Evolutionary conservation across 805 yeast genomes (phyloP), one percentile per base, ranked within the genome.

Genomic region (Lipomyces yamanashiensis): DNA sequence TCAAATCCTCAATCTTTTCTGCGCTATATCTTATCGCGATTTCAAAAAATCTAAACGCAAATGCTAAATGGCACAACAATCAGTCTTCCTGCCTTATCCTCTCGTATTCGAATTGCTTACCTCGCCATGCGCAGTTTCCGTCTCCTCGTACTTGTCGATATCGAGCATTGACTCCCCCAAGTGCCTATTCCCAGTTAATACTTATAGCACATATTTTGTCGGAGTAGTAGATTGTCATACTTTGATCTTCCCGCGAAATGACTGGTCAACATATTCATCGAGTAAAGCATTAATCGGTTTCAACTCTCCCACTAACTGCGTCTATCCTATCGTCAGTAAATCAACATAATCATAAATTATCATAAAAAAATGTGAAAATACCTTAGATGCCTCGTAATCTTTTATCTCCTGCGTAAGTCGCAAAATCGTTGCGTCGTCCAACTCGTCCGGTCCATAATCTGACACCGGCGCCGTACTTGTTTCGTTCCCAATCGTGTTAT

Each of bases 121-220:
- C 69, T 59, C 71, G 54, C 70, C 70, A 69, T 2, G 71, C 71
- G 41, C 71, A 69, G 51, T 68, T 69, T 23, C 71, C 71, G 48
- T 69, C 71, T n/a, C 71, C 71, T 15, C 70, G 65, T 34, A 69
- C 54, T 6, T 64, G 69, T 28, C 71, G 41, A 41, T 64, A 68
- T 8, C 56, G 54, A 13, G 62, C 62, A 21, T 43, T 50, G 1
- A 61, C 60, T 3, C 60, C 61, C 2, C 63, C 62, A 8, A 68
- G 59, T 8, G 63, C 63, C 66, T 66, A 28, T 12, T 9, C 28
- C 50, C 10, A 34, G 7, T 23, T 34, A 34, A 49, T 23, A 12
- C 36, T 28, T 21, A 17, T 12, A 19, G 10, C 7, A 34, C 21
- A 6, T 34, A 34, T 36, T 34, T 50, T 33, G 44, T 7, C 8